Percentiles rank a stretch among this genome's conserved stretches.
phyloP scores from a whole-genome alignment of 2,329 filamentous ascomycete species.

The Akanthomyces dipterigenus region DNA sequence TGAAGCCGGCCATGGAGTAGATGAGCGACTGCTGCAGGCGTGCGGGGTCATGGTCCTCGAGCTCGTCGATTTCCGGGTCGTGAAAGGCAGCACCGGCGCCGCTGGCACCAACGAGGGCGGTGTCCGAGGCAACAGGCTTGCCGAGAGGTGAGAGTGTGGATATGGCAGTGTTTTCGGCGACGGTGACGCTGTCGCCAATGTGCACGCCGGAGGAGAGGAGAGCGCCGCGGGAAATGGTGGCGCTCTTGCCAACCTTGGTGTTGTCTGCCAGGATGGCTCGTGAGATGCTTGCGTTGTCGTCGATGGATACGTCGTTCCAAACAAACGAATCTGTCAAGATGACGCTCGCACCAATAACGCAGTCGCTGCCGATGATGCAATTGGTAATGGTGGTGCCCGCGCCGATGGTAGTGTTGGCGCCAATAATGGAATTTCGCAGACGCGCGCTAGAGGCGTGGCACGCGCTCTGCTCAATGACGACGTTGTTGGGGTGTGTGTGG shows the following conservation, averaged over 20 bases:
- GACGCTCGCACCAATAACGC: slow-evolving; percentile 80
- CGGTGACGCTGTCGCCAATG: slow-evolving; percentile 54
- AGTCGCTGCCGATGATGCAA: slow-evolving; percentile 77
- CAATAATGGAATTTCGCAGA: slow-evolving; percentile 67
- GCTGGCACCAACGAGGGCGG: slow-evolving; percentile 38
- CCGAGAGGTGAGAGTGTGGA: slow-evolving; percentile 31
- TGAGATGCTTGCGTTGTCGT: slow-evolving; percentile 63
- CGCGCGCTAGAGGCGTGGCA: slow-evolving; percentile 65
- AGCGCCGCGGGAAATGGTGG: slow-evolving; percentile 62
- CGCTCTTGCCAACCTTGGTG: slow-evolving; percentile 63
- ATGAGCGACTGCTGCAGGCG: slow-evolving; percentile 49
- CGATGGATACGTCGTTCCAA: slow-evolving; percentile 78
- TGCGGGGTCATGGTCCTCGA: slow-evolving; percentile 43
- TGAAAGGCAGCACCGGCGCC: slow-evolving; percentile 45
- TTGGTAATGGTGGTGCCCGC: slow-evolving; percentile 63
- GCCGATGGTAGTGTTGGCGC: slow-evolving; percentile 68
- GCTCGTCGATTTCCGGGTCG: slow-evolving; percentile 42
- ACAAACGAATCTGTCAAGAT: slow-evolving; percentile 73
- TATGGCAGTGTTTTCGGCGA: slow-evolving; percentile 30
- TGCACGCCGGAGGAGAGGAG: slow-evolving; percentile 74
- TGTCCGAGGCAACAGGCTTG: slow-evolving; percentile 33
- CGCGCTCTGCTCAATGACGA: slow-evolving; percentile 75
- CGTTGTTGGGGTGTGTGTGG: slow-evolving; percentile 58
- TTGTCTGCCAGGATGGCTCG: slow-evolving; percentile 71
- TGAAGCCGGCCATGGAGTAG: slow-evolving; percentile 46